A percentile compares a stretch with the other conserved stretches of the same genome.
phyloP scores from a whole-genome alignment of 2,329 filamentous ascomycete genomes.

The Nothopassalora personata region DNA sequence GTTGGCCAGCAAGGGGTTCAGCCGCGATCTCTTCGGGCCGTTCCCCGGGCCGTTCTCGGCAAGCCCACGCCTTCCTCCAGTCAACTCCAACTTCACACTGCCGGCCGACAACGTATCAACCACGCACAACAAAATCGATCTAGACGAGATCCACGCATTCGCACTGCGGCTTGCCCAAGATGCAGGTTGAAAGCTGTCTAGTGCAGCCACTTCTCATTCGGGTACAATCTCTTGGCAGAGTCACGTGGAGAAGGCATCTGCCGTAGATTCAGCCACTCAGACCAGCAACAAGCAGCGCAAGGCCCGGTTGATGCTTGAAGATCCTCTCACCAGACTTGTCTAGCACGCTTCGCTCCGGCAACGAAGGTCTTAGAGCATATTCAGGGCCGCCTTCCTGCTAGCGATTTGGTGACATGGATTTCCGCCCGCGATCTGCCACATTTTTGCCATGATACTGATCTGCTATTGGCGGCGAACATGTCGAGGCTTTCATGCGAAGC shows the following conservation, averaged over 20 bases:
- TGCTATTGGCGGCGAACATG: constrained; percentile 45
- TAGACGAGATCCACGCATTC: constrained; percentile 64
- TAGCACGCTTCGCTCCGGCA: background rate
- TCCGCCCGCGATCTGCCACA: background rate
- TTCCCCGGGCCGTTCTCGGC: too few species aligned
- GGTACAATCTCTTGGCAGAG: constrained; percentile 35
- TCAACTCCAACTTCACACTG: background rate
- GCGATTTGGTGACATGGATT: background rate
- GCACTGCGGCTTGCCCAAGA: constrained; percentile 65
- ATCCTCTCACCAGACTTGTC: background rate
- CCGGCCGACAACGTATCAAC: background rate
- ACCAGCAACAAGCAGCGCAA: constrained; percentile 35
- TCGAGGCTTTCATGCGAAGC: constrained; percentile 60
- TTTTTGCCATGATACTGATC: constrained; percentile 3
- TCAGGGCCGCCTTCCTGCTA: background rate
- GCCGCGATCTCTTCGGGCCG: too few species aligned
- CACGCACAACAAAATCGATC: constrained; percentile 15
- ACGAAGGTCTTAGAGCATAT: background rate
- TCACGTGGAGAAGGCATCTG: constrained; percentile 64
- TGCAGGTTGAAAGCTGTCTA: constrained; percentile 62
- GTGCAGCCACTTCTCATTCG: constrained; percentile 56
- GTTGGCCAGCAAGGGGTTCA: too few species aligned
- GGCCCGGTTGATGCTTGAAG: background rate
- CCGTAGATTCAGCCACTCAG: constrained; percentile 73
- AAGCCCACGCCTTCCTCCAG: too few species aligned